Conservation (phyloP, 2,329 filamentous ascomycete genomes). For the Monosporascus sp. region DNA sequence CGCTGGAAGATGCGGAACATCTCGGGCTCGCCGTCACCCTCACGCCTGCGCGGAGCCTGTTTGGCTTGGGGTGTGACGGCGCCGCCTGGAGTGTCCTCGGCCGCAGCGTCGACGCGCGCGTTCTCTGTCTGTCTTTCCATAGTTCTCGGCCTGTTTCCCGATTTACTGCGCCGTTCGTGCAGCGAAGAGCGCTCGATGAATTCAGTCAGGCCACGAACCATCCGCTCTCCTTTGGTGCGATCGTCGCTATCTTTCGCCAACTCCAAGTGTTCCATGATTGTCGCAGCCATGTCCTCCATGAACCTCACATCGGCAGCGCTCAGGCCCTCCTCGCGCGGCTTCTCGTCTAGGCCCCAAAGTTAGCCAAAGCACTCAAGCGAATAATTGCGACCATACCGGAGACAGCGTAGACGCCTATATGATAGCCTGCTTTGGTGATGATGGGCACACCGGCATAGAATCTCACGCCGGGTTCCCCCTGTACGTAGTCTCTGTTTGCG, state of each 20-base stretch:
- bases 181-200: constrained; percentile 47
- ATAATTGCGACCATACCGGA: constrained; percentile 29
- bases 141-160: neutral
- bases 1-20: constrained; percentile 11
- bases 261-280: constrained; percentile 58
- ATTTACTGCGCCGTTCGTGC: neutral
- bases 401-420: constrained; percentile 57
- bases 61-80: constrained; percentile 18
- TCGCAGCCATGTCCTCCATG: constrained; percentile 50
- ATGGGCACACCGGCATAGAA: constrained; percentile 51
- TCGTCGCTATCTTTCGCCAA: constrained; percentile 47
- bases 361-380: neutral
- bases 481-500: constrained; percentile 26
- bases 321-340: constrained; percentile 45
- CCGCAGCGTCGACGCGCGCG: neutral
- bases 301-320: constrained; percentile 44
- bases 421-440: constrained; percentile 46
- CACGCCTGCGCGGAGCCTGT: constrained; percentile 16
- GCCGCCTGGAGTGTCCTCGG: constrained; percentile 4
- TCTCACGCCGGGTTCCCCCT: constrained; percentile 26
- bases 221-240: constrained; percentile 48
- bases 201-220: constrained; percentile 47
- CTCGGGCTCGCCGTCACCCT: constrained; percentile 5
- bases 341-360: constrained; percentile 34
- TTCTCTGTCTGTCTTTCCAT: neutral